Percentiles rank a stretch among this genome's conserved stretches.
These are phyloP conservation scores for Cutaneotrichosporon dermatis DNA, from an alignment of 1,284 basidiomycete species.

Conservation along the genomic window DNA sequence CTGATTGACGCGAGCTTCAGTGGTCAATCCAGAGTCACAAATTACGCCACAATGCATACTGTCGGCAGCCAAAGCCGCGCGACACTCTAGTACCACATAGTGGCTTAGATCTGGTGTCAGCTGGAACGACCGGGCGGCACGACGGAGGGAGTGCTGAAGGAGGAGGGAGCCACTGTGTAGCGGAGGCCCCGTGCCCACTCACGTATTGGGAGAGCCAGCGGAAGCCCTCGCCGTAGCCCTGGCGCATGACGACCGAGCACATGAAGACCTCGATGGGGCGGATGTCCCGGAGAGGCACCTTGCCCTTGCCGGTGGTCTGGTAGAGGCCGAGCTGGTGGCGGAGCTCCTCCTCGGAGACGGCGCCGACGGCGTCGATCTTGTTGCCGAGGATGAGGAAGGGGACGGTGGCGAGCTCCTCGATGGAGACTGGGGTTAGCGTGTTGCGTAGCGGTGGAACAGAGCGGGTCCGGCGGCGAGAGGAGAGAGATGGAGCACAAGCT, in stretches of 20 bases:
- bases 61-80: constrained; percentile 4
- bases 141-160: background rate
- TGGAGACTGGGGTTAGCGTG: constrained; percentile 49
- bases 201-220: constrained; percentile 98
- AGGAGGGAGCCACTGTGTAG: too few species aligned
- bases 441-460: background rate
- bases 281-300: constrained; percentile 92
- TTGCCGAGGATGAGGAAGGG: constrained; percentile 99
- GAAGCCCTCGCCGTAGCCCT: constrained; percentile 99
- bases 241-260: constrained; percentile 99
- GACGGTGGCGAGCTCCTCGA: constrained; percentile 90
- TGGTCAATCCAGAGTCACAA: background rate
- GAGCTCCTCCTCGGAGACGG: constrained; percentile 96
- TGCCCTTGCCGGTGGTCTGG: constrained; percentile 99
- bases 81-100: constrained; percentile 1
- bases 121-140: background rate
- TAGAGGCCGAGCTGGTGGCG: constrained; percentile 92
- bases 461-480: background rate
- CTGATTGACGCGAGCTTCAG: background rate
- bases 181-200: constrained; percentile 35
- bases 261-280: constrained; percentile 99
- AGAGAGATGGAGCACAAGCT: background rate
- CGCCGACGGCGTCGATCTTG: constrained; percentile 98
- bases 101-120: constrained; percentile 5
- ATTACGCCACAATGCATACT: constrained; percentile 9